Percentiles rank a stretch among this genome's conserved stretches.
These are phyloP conservation scores for Aristolochia californica DNA, from an alignment of 164 flowering plant species.

Conservation along the genomic window DNA sequence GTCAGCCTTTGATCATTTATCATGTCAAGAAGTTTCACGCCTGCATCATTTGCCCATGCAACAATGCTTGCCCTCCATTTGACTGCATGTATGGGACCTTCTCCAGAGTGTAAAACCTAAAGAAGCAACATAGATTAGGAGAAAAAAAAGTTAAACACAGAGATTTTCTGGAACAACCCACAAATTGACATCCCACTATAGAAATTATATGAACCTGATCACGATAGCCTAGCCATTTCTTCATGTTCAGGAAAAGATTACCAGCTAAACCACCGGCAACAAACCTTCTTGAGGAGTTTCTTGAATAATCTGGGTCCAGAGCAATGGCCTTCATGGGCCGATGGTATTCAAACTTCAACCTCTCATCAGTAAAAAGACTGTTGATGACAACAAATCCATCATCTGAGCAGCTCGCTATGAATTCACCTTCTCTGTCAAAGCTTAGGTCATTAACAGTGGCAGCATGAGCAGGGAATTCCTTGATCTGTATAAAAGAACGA, in stretches of 20 bases:
- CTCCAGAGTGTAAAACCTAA: constrained; percentile 94
- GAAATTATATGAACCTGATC: constrained; percentile 63
- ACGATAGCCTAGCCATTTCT: constrained; percentile 85
- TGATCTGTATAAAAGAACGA: constrained; percentile 43
- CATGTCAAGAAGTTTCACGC: constrained; percentile 92
- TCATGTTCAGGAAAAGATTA: constrained; percentile 59
- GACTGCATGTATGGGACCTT: constrained; percentile 95
- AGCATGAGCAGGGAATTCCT: constrained; percentile 71
- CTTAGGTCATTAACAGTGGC: constrained; percentile 90
- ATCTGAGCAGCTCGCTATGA: constrained; percentile 95
- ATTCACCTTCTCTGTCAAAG: constrained; percentile 93
- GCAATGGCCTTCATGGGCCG: constrained; percentile 97
- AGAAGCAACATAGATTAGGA: not conserved
- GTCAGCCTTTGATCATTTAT: constrained; percentile 87
- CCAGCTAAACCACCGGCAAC: constrained; percentile 98
- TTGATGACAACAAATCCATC: constrained; percentile 90
- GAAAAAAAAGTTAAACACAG: not conserved
- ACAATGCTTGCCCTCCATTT: constrained; percentile 90
- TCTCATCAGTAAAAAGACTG: constrained; percentile 86
- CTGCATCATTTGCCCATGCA: constrained; percentile 99
- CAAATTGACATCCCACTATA: not conserved
- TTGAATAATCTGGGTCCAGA: constrained; percentile 81
- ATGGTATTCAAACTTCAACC: constrained; percentile 79
- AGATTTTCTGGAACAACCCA: not conserved
- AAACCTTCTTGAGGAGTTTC: constrained; percentile 76